Evolutionary conservation across 306 rosid species (phyloP).

Genomic region (Myrica gale): DNA sequence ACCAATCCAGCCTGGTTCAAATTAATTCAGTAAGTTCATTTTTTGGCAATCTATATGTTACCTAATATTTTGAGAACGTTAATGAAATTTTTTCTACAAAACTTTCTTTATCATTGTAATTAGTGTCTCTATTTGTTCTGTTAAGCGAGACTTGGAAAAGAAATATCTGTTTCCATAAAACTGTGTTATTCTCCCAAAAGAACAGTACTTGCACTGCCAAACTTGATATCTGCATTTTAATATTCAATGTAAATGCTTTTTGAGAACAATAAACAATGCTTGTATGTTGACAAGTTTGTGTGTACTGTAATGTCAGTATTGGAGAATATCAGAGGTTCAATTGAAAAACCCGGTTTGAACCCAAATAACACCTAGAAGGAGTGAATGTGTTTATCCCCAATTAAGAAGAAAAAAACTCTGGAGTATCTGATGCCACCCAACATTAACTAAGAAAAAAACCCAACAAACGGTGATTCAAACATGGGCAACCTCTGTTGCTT

Average conservation of each 20-base stretch:
- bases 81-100: not conserved
- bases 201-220: not conserved
- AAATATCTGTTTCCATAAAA: not conserved
- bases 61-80: not conserved
- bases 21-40: not conserved
- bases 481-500: too few species aligned
- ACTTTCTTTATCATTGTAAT: not conserved
- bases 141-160: too few species aligned
- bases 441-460: too few species aligned
- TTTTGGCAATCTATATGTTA: too few species aligned
- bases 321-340: not conserved
- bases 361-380: too few species aligned
- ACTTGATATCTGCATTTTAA: not conserved
- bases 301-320: not conserved
- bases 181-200: not conserved
- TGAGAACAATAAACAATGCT: not conserved
- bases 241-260: not conserved
- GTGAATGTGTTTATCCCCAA: too few species aligned
- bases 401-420: too few species aligned
- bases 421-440: too few species aligned
- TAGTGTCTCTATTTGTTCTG: not conserved
- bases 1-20: not conserved
- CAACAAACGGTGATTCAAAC: too few species aligned
- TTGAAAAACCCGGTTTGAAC: too few species aligned
- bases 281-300: not conserved